phyloP scores from a whole-genome alignment of 345 rosid genomes.

The Aegle marmelos region DNA sequence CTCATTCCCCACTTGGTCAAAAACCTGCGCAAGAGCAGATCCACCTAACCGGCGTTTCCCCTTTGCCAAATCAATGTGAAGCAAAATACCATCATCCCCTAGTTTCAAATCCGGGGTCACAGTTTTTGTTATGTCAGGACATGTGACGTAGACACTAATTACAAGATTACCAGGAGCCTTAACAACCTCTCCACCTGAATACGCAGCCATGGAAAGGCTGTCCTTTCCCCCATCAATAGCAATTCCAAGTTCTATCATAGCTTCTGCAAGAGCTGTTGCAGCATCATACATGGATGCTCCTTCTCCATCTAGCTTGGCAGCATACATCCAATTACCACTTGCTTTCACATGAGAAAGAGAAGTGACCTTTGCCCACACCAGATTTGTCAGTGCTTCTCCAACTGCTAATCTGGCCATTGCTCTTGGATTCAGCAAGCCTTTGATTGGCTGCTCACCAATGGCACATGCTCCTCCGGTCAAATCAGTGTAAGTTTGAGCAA shows the following conservation, averaged over 20 bases:
- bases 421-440: constrained; percentile 80
- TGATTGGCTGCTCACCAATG: constrained; percentile 90
- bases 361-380: constrained; percentile 90
- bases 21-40: constrained; percentile 85
- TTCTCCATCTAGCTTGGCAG: constrained; percentile 95
- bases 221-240: constrained; percentile 98
- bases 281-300: constrained; percentile 97
- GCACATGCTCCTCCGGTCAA: constrained; percentile 90
- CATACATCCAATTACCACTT: constrained; percentile 98
- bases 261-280: constrained; percentile 72
- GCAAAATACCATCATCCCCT: constrained; percentile 64
- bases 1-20: constrained; percentile 78
- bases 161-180: constrained; percentile 98
- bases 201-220: constrained; percentile 96
- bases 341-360: constrained; percentile 90
- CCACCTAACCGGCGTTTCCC: constrained; percentile 89
- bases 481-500: constrained; percentile 77
- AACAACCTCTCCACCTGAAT: constrained; percentile 70
- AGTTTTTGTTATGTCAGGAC: constrained; percentile 83
- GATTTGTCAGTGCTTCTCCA: constrained; percentile 93
- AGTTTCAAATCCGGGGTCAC: constrained; percentile 88
- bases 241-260: constrained; percentile 90
- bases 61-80: constrained; percentile 81
- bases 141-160: constrained; percentile 79
- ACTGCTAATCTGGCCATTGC: constrained; percentile 97